Evolutionary conservation across 2,329 filamentous ascomycete genomes (phyloP), one percentile per base, ranked within the genome.

Genomic region (Curvularia sp.): DNA sequence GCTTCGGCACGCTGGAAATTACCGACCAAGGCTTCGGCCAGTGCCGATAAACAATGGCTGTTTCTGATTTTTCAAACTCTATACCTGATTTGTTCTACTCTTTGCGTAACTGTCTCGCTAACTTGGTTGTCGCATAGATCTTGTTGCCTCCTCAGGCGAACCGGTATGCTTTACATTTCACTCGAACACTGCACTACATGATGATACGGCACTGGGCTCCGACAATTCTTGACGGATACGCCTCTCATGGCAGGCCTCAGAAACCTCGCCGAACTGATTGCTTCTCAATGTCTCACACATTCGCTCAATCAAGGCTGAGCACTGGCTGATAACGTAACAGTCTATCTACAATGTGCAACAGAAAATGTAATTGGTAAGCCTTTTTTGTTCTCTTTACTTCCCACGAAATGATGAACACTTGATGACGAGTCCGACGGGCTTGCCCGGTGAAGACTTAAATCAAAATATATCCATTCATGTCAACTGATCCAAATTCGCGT

Each of bases 181-280:
- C 41, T 39, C 53, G 60, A 56, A 15, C 39, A 46, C 32, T 45
- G 57, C 41, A 57, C 64, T 76, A 72, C 69, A 87, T 91, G 91
- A 94, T 93, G 91, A 92, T 60, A 90, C 84, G 91, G 93, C 93
- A 97, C 93, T 97, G 93, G 93, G 93, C 93, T 94, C 93, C 89
- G 92, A 96, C 79, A 82, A 80, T 80, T 83, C 79, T 87, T 92
- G 92, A 93, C 78, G 91, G 93, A 87, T 86, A 90, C 87, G 92
- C 92, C 75, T 81, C 86, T 91, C 43, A 92, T 80, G 92, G 91
- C 92, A 96, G 92, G 93, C 93, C 92, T 97, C 96, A 92, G 96
- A 97, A 97, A 96, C 93, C 93, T 96, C 88, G 92, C 91, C 93
- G 91, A 28, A 94, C 93, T 96, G 93, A 96, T 81, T 74, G 49